Conservation (phyloP, 2,329 filamentous ascomycete genomes). For the Phyllosticta citriasiana region DNA sequence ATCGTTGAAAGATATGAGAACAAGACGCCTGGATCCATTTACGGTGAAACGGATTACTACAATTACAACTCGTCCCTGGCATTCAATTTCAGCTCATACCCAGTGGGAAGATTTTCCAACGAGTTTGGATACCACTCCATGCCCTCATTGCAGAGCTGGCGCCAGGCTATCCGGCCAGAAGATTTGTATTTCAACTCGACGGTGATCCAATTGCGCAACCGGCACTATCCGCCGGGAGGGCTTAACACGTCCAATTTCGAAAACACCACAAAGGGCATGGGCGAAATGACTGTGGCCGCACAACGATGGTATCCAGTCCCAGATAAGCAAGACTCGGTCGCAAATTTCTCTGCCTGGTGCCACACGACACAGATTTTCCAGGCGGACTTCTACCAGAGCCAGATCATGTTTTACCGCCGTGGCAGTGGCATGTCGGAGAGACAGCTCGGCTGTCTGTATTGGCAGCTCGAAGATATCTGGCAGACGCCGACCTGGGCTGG, state of each 20-base stretch:
- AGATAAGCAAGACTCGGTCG: slow-evolving; percentile 40
- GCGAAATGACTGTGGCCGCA: slow-evolving; percentile 49
- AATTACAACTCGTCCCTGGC: slow-evolving; percentile 45
- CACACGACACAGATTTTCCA: slow-evolving; percentile 55
- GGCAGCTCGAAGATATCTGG: slow-evolving; percentile 58
- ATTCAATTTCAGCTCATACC: slow-evolving; percentile 47
- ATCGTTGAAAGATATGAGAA: slow-evolving; percentile 50
- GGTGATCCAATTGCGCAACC: slow-evolving; percentile 46
- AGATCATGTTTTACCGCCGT: slow-evolving; percentile 53
- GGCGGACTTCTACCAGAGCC: slow-evolving; percentile 49
- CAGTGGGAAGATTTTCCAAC: slow-evolving; percentile 50
- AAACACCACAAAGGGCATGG: slow-evolving; percentile 38
- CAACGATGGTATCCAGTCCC: slow-evolving; percentile 48
- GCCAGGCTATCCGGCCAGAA: slow-evolving; percentile 39
- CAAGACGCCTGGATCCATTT: slow-evolving; percentile 41
- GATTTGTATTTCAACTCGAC: slow-evolving; percentile 50
- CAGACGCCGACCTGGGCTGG: slow-evolving; percentile 55
- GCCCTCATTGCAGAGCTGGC: slow-evolving; percentile 51
- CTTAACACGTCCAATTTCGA: slow-evolving; percentile 38
- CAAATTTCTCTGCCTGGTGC: slow-evolving; percentile 53
- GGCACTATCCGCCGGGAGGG: slow-evolving; percentile 46
- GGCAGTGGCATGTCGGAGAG: slow-evolving; percentile 48
- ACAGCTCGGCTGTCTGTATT: slow-evolving; percentile 52
- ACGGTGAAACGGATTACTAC: slow-evolving; percentile 53
- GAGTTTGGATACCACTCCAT: slow-evolving; percentile 56